phyloP scores from a whole-genome alignment of 805 yeast genomes.

The Scheffersomyces ergatensis region DNA sequence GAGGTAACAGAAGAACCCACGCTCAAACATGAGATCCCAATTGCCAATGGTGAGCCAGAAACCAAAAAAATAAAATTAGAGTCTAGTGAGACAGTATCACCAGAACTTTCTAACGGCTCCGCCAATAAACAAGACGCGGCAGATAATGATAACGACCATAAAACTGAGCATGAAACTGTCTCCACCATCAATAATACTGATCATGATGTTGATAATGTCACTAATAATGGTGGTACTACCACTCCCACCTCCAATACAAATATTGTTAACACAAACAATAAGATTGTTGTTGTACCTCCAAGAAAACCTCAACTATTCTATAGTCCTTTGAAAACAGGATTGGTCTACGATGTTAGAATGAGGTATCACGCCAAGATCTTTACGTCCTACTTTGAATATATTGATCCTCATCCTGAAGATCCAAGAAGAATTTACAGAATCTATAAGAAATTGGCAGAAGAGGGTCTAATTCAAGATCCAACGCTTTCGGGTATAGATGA shows the following conservation, averaged over 20 bases:
- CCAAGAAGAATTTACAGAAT: slow-evolving; percentile 94
- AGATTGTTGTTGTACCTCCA: slow-evolving; percentile 48
- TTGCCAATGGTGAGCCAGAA: slow-evolving; percentile 4
- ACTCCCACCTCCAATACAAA: background rate
- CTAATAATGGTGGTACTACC: background rate
- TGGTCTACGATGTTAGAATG: slow-evolving; percentile 96
- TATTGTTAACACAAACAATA: slow-evolving; percentile 1
- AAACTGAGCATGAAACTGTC: background rate
- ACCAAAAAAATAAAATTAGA: slow-evolving; percentile 11
- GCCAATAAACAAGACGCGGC: background rate
- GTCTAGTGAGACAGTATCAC: background rate
- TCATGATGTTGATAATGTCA: background rate
- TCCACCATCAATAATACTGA: background rate
- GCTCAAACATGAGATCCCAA: background rate
- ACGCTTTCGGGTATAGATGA: slow-evolving; percentile 68
- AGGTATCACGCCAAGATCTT: slow-evolving; percentile 94
- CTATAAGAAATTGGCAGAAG: slow-evolving; percentile 90
- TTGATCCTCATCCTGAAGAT: slow-evolving; percentile 99
- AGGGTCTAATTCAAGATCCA: slow-evolving; percentile 83
- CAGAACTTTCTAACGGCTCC: background rate
- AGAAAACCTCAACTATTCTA: slow-evolving; percentile 68
- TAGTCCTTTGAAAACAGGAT: slow-evolving; percentile 81
- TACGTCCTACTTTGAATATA: slow-evolving; percentile 87
- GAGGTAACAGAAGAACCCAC: no score
- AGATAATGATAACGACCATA: background rate